Conservation (phyloP, 495 filamentous ascomycete genomes). For the Aspergillus haitiensis region DNA sequence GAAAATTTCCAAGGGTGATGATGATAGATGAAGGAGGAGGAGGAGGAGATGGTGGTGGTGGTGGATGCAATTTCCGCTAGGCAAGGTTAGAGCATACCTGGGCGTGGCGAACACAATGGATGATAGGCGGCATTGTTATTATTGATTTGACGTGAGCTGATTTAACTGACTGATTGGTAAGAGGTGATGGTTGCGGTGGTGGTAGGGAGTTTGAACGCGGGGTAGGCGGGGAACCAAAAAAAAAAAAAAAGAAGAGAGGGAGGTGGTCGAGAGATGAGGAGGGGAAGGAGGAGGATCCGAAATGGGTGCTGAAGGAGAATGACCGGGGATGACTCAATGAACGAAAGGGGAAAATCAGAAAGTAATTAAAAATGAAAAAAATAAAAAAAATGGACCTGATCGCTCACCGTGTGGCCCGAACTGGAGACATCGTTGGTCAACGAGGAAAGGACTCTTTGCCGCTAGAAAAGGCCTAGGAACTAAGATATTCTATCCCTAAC, state of each 20-base stretch:
- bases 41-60: neutral
- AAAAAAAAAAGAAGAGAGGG: slow-evolving; percentile 9
- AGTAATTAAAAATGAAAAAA: too few relatives aligned
- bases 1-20: too few relatives aligned
- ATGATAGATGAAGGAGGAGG: too few relatives aligned
- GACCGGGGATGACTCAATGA: slow-evolving; percentile 13
- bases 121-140: slow-evolving; percentile 38
- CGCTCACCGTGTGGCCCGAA: slow-evolving; percentile 17
- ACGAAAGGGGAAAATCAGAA: neutral
- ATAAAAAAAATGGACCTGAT: neutral
- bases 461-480: neutral
- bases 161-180: neutral
- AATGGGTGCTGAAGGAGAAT: neutral
- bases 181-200: slow-evolving; percentile 1
- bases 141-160: neutral
- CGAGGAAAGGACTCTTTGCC: slow-evolving; percentile 6
- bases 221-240: slow-evolving; percentile 12
- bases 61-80: neutral
- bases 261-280: neutral
- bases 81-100: slow-evolving; percentile 39
- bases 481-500: too few relatives aligned
- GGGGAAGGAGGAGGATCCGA: neutral
- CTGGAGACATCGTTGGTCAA: slow-evolving; percentile 21
- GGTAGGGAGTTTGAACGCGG: slow-evolving; percentile 5
- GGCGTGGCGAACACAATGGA: slow-evolving; percentile 56